Evolutionary conservation across 164 flowering plant species (phyloP), one percentile per base, ranked within the genome.

Genomic region (Pachysandra terminalis): DNA sequence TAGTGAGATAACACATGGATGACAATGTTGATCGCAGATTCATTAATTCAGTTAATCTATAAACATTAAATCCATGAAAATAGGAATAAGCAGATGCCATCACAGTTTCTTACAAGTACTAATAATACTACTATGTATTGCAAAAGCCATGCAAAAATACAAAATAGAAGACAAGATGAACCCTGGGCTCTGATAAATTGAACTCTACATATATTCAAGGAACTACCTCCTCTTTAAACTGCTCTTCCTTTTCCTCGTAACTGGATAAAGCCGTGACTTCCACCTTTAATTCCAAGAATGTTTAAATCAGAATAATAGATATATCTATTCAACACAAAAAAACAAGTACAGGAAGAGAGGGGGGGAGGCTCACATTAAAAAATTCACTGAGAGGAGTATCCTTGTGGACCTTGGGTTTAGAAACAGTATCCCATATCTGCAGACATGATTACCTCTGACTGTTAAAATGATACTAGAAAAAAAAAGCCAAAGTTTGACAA

Each of bases 341-440:
- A n/a, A 10, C 5, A 10, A 13, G n/a, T n/a, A n/a, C n/a, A n/a
- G n/a, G n/a, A 55, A n/a, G 7, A 32, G 7, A 32, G 37, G 37
- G 37, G 3, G 37, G 37, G 37, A 32, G 37, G 56, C 83, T 68
- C 73, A 87, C 91, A 71, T 83, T 82, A 53, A 87, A 87, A 73
- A 83, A 85, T 58, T 85, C 87, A 79, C 87, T 83, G 24, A 85
- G 72, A 52, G 83, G 85, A 70, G 88, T 85, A 19, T 81, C 79
- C 66, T 72, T 81, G 71, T 82, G 91, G n/a, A n/a, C n/a, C n/a
- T n/a, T n/a, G n/a, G n/a, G n/a, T n/a, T n/a, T n/a, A n/a, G n/a
- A n/a, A n/a, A n/a, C n/a, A n/a, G 52, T 54, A 61, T 85, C 82
- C 91, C 91, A 87, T 75, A 87, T 83, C 91, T 87, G 81, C 74